Base-by-base conservation (phyloP, 306 rosid genomes). In the Pyrus bretschneideri region DNA sequence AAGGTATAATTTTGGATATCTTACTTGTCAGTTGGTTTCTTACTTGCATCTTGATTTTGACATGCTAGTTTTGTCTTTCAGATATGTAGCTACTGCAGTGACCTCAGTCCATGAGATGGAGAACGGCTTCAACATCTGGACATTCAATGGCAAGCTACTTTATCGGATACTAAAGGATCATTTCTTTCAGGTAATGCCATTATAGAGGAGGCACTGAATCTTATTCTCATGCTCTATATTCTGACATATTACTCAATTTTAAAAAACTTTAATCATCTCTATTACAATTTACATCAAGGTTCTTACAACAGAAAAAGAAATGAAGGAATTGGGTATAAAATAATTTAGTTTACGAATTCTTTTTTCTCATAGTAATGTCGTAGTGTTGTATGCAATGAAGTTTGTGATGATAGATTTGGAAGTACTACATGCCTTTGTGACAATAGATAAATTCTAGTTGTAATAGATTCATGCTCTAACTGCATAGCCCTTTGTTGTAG, bases 21-120 rank as follows among this genome's bases (percentile, higher is more conserved):
- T 64, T 64, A 31, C 69, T 8, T 17, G 31, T 64, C 21, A 4
- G 45, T 8, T 14, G 22, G 13, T 4, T 30, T 9, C 42, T 18
- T 71, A 44, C 33, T 52, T 25, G 4, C 13, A 23, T 45, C 27
- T 23, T 40, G 7, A 22, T 58, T 59, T 11, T 61, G 31, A 73
- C 30, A 25, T 78, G 46, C 54, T 45, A 27, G 18, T 42, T 78
- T 66, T 31, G 73, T 30, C 65, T 46, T 82, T 64, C 75, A 91
- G 98, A 85, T 91, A 88, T 78, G 97, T 88, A 73, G 98, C 97
- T 76, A 93, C 94, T 78, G 78, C 97, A 44, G 97, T 91, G 69
- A 93, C 98, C 51, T 89, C 96, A 6, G 98, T 91, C 73, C 98
- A 90, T 74, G 98, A 93, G 87, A 93, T 93, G 98, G 98, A 93